These are phyloP conservation scores for Nitzschia sp. DNA, from an alignment of 108 stramenopile species.

Conservation along the genomic window DNA sequence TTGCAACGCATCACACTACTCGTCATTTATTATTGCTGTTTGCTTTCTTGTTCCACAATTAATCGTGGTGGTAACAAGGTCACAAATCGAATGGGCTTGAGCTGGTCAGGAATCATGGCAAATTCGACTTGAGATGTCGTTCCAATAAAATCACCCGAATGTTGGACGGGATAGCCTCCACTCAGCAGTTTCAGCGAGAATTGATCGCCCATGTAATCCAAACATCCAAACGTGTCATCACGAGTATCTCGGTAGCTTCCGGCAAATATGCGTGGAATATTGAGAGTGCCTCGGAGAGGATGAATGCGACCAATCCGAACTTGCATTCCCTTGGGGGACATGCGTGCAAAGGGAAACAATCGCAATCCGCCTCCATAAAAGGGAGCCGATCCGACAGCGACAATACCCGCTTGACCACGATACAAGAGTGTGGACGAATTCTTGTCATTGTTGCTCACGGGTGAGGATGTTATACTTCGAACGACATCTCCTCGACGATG, in stretches of 20 bases:
- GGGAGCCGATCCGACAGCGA: constrained; percentile 61
- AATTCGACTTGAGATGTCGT: constrained; percentile 48
- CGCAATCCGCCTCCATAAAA: constrained; percentile 73
- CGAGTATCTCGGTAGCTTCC: constrained; percentile 64
- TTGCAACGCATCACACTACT: too few relatives aligned
- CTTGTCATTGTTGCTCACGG: background rate
- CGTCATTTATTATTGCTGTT: background rate
- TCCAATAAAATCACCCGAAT: constrained; percentile 71
- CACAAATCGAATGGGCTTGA: constrained; percentile 61
- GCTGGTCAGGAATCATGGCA: constrained; percentile 19
- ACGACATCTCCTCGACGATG: constrained; percentile 75
- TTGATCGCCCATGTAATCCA: constrained; percentile 68
- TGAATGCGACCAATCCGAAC: constrained; percentile 66
- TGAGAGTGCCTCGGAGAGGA: constrained; percentile 56
- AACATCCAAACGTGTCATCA: constrained; percentile 47
- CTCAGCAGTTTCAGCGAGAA: constrained; percentile 49
- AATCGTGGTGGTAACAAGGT: constrained; percentile 56
- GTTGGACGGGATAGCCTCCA: constrained; percentile 69
- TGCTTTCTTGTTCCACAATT: constrained; percentile 10
- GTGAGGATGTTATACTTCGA: background rate
- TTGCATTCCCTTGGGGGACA: constrained; percentile 28
- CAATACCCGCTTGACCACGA: constrained; percentile 61
- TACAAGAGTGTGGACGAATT: constrained; percentile 34
- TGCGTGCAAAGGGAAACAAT: constrained; percentile 71
- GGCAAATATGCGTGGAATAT: constrained; percentile 64